Conservation (phyloP, 805 yeast genomes). For the Komagataella ulmi region DNA sequence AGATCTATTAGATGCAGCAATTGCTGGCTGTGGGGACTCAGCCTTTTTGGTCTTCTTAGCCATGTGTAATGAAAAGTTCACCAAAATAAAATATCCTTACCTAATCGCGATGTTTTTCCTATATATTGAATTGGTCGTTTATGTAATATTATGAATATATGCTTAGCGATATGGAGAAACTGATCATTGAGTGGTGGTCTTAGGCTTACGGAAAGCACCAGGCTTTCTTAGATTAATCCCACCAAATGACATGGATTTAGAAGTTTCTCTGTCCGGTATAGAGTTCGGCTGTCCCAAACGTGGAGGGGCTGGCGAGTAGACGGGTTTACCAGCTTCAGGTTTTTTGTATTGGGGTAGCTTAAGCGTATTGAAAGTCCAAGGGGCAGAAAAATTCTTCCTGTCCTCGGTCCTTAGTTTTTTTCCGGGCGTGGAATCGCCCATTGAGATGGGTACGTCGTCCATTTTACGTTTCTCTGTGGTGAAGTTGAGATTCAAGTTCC, state of each 20-base stretch:
- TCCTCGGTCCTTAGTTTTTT: constrained; percentile 2
- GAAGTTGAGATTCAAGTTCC: not conserved
- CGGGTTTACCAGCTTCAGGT: constrained; percentile 7
- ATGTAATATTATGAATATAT: not conserved
- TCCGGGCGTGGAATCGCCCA: constrained; percentile 1
- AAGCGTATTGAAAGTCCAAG: constrained; percentile 8
- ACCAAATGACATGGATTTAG: not conserved
- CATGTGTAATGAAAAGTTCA: not conserved
- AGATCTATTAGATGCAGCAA: not conserved
- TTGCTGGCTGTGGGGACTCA: not conserved
- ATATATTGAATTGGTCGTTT: not conserved
- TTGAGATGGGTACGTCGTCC: not conserved
- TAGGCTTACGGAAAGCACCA: constrained; percentile 18
- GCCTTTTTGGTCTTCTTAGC: constrained; percentile 2
- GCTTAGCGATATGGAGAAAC: not conserved
- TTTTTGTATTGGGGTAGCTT: constrained; percentile 18
- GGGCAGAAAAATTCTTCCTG: not conserved
- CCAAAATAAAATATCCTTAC: not conserved
- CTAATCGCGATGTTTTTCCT: not conserved
- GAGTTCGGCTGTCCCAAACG: not conserved
- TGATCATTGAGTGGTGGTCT: not conserved
- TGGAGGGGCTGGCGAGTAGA: not conserved
- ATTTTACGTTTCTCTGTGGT: not conserved
- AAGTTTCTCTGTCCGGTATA: not conserved
- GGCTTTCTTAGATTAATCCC: constrained; percentile 15